Evolutionary conservation across 2,329 filamentous ascomycete species (phyloP).

Genomic region (Fusarium irregulare): DNA sequence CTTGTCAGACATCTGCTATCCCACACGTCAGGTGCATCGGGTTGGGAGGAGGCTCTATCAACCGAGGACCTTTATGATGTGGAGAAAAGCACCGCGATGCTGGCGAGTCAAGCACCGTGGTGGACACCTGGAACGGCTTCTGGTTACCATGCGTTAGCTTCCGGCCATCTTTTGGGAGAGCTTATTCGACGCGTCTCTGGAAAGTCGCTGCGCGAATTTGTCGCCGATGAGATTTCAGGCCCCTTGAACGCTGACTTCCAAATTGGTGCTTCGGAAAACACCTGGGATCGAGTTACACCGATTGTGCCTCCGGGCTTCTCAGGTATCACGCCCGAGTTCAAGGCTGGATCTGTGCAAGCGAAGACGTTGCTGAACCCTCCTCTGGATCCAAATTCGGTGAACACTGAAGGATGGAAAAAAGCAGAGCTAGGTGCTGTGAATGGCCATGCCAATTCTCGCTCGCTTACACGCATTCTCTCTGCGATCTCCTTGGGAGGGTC

Average conservation of each 20-base stretch:
- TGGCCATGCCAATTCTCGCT: background rate
- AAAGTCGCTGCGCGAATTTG: background rate
- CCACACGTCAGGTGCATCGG: constrained; percentile 19
- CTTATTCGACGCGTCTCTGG: background rate
- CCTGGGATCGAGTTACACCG: background rate
- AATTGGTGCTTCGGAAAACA: background rate
- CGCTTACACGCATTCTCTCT: background rate
- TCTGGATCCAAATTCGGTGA: background rate
- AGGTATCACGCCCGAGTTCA: background rate
- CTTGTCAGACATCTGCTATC: constrained; percentile 9
- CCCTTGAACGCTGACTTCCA: background rate
- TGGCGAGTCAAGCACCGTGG: background rate
- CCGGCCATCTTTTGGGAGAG: background rate
- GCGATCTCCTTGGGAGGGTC: background rate
- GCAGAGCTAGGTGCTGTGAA: background rate
- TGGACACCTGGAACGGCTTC: constrained; percentile 3
- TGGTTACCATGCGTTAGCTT: background rate
- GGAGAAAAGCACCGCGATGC: background rate
- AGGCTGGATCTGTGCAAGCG: background rate
- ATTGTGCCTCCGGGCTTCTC: background rate
- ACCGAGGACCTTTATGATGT: background rate
- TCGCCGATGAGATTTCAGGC: background rate
- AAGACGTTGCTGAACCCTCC: background rate
- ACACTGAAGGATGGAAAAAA: background rate
- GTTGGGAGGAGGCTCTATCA: background rate